Base-by-base conservation (phyloP, 495 filamentous ascomycete species). In the Trichoderma parareesei region DNA sequence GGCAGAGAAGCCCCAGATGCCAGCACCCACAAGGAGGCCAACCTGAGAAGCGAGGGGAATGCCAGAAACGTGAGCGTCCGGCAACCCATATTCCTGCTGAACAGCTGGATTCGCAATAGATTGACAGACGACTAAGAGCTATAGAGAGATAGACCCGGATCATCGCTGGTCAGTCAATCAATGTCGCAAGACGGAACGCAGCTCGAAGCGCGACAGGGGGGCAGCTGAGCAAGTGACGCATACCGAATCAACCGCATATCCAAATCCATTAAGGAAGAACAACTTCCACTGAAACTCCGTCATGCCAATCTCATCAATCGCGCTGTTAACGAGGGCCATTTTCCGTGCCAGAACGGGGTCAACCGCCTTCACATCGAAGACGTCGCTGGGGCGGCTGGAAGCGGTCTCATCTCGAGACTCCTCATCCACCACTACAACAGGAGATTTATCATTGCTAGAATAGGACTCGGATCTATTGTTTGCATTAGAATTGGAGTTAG, bases 261-360 rank as follows among this genome's bases (percentile, higher is more conserved):
- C 73, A 67, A 76, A 76, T 1, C 74, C 74, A 65, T 75, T 83
- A 55, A 83, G 69, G 38, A 79, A 74, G 60, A 91, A 91, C 4
- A 91, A 77, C 73, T 89, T 88, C 78, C 79, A 83, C 59, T 91
- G 88, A 68, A 88, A 87, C 38, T 71, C 68, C 0, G 87, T 89
- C 73, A 86, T 88, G 9, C 88, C 87, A 68, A 91, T 89, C 65
- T 75, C 66, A 40, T 75, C 73, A 38, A 75, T 72, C 18, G 73
- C 70, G 13, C 61, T 64, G 60, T 74, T 74, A 4, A 73, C 65
- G 37, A 71, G 66, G 9, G 68, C 67, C 72, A 74, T 73, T 63
- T 74, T 74, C 49, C 55, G 63, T 16, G 71, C 61, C 38, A 74
- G 57, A 37, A 73, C 66, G 35, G 70, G 67, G 62, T 74, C 72